These are phyloP conservation scores for Penicillium nordicum DNA, from an alignment of 2,329 filamentous ascomycete species.

Conservation along the genomic window DNA sequence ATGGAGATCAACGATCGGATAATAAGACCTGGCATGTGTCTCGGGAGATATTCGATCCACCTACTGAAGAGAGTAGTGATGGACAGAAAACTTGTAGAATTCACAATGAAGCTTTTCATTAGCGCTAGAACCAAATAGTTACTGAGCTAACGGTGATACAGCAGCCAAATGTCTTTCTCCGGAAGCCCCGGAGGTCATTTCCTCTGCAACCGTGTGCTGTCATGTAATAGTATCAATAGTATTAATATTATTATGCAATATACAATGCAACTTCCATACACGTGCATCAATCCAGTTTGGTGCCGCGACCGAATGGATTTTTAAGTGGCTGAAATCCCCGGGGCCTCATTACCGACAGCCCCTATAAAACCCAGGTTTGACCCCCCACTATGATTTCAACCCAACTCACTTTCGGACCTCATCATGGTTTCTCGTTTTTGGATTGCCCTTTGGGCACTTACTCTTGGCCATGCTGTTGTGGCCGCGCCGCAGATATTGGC, in stretches of 20 bases:
- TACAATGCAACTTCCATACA: neutral
- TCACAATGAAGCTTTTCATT: neutral
- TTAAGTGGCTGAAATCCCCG: neutral
- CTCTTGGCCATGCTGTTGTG: slow-evolving; percentile 17
- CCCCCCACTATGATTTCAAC: neutral
- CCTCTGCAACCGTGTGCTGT: neutral
- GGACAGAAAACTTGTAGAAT: neutral
- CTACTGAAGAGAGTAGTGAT: neutral
- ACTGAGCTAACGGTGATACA: neutral
- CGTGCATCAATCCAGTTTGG: neutral
- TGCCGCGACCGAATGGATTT: neutral
- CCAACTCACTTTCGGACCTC: neutral
- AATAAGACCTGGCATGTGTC: neutral
- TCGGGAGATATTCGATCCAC: slow-evolving; percentile 2
- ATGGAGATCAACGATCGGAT: neutral
- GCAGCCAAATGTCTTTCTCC: neutral
- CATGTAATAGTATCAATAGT: neutral
- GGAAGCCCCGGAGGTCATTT: neutral
- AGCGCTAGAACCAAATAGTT: neutral
- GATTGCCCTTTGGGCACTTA: slow-evolving; percentile 20
- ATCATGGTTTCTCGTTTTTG: slow-evolving; percentile 20
- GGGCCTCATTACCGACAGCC: neutral
- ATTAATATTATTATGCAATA: too few species aligned
- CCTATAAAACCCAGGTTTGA: slow-evolving; percentile 12
- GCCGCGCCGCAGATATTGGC: slow-evolving; percentile 15